These are phyloP conservation scores for Solanum dulcamara DNA, from an alignment of 257 asterid genomes.

Conservation along the genomic window DNA sequence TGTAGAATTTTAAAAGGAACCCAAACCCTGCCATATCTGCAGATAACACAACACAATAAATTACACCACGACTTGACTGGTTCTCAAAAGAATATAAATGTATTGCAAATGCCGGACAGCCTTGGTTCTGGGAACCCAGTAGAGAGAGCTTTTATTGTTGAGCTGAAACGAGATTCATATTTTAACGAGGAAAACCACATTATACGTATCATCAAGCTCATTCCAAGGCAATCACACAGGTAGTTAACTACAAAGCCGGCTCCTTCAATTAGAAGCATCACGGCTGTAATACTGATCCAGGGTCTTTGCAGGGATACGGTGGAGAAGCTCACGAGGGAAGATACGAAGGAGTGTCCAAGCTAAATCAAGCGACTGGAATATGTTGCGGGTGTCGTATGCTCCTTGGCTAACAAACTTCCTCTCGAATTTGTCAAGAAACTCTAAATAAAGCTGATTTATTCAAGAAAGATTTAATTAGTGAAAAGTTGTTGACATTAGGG, in stretches of 20 bases:
- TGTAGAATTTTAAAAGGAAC: conserved; percentile 1
- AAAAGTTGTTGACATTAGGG: not conserved
- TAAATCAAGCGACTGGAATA: conserved; percentile 82
- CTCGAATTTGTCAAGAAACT: conserved; percentile 47
- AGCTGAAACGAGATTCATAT: conserved; percentile 10
- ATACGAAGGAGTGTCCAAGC: conserved; percentile 98
- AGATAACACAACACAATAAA: conserved; percentile 8
- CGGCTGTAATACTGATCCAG: conserved; percentile 85
- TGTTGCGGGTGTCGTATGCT: conserved; percentile 44
- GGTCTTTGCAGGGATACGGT: conserved; percentile 98
- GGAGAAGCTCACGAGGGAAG: conserved; percentile 95
- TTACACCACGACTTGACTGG: conserved; percentile 24
- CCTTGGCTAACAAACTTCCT: conserved; percentile 46
- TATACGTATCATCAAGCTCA: conserved; percentile 18
- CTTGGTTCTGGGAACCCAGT: conserved; percentile 20
- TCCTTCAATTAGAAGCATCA: conserved; percentile 53
- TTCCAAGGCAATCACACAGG: conserved; percentile 21
- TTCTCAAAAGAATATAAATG: conserved; percentile 30
- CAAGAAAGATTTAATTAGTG: not conserved
- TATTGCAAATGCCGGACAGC: conserved; percentile 19
- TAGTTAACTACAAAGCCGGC: conserved; percentile 8
- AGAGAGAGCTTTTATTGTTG: conserved; percentile 41
- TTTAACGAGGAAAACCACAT: conserved; percentile 13
- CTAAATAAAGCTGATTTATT: conserved; percentile 28
- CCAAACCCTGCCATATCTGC: not conserved